phyloP scores from a whole-genome alignment of 345 rosid species.

The Eucalyptus albens region DNA sequence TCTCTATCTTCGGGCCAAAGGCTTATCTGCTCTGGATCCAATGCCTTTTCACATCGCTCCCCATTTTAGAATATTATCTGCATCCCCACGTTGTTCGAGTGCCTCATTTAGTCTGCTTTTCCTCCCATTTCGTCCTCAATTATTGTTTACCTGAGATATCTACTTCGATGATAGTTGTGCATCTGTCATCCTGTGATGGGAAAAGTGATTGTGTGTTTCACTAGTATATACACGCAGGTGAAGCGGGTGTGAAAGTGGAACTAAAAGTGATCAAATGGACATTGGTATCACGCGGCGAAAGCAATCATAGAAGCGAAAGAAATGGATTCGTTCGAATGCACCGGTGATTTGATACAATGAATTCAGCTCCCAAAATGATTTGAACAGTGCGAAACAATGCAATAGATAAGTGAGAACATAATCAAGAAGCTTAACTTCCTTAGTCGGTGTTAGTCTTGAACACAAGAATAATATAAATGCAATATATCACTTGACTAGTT shows the following conservation, averaged over 20 bases:
- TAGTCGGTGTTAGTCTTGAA: background rate
- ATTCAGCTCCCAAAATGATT: background rate
- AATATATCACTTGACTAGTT: background rate
- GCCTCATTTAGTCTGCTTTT: background rate
- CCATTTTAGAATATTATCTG: conserved; percentile 7
- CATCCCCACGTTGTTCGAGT: conserved; percentile 6
- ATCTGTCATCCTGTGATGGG: background rate
- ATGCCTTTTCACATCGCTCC: background rate
- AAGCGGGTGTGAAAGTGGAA: background rate
- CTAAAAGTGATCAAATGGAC: background rate
- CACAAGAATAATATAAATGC: background rate
- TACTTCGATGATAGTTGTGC: background rate
- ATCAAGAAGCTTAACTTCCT: background rate
- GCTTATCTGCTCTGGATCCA: conserved; percentile 21
- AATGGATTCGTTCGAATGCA: background rate
- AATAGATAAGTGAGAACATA: background rate
- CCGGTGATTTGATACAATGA: background rate
- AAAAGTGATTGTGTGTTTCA: background rate
- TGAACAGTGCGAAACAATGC: background rate
- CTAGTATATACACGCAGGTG: background rate
- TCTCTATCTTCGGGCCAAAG: conserved; percentile 1
- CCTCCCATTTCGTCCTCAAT: background rate
- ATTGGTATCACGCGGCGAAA: background rate
- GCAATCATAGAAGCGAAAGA: background rate
- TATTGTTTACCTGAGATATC: background rate